Percentiles rank a stretch among this genome's conserved stretches.
Evolutionary conservation across 352 stramenopile species (phyloP).

Genomic region (Plasmopara viticola): DNA sequence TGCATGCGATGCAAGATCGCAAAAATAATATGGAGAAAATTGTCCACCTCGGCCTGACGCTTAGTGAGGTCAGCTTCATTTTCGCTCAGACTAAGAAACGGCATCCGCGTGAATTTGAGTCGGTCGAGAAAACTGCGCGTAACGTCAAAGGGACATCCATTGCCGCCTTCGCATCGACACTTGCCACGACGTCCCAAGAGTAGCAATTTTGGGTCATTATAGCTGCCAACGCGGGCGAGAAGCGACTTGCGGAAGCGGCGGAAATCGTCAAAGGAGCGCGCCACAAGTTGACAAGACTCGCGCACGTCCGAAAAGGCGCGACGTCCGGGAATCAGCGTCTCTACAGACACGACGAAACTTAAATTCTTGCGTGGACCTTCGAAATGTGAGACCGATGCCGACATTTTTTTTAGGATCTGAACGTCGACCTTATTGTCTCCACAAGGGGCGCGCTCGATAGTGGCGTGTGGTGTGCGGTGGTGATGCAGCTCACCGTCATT

Average conservation of each 20-base stretch:
- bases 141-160: slow-evolving; percentile 64
- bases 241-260: slow-evolving; percentile 69
- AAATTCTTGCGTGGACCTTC: slow-evolving; percentile 63
- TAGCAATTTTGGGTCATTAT: slow-evolving; percentile 32
- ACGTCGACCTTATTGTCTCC: slow-evolving; percentile 47
- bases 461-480: slow-evolving; percentile 17
- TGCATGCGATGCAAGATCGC: slow-evolving; percentile 74
- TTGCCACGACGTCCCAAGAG: slow-evolving; percentile 34
- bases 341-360: slow-evolving; percentile 75
- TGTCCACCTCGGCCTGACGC: slow-evolving; percentile 75
- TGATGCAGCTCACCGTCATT: slow-evolving; percentile 29
- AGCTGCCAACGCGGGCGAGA: slow-evolving; percentile 46
- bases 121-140: slow-evolving; percentile 67
- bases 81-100: slow-evolving; percentile 48
- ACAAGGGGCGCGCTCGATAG: slow-evolving; percentile 35
- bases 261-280: slow-evolving; percentile 76
- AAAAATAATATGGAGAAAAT: slow-evolving; percentile 78
- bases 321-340: slow-evolving; percentile 55
- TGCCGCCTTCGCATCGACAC: slow-evolving; percentile 48
- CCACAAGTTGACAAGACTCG: slow-evolving; percentile 61
- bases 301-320: slow-evolving; percentile 53
- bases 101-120: slow-evolving; percentile 70
- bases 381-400: slow-evolving; percentile 63
- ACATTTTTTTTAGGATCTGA: slow-evolving; percentile 77
- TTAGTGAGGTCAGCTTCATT: slow-evolving; percentile 43